Evolutionary conservation across 805 yeast genomes (phyloP), one percentile per base, ranked within the genome.

Genomic region (Yarrowia sp.): DNA sequence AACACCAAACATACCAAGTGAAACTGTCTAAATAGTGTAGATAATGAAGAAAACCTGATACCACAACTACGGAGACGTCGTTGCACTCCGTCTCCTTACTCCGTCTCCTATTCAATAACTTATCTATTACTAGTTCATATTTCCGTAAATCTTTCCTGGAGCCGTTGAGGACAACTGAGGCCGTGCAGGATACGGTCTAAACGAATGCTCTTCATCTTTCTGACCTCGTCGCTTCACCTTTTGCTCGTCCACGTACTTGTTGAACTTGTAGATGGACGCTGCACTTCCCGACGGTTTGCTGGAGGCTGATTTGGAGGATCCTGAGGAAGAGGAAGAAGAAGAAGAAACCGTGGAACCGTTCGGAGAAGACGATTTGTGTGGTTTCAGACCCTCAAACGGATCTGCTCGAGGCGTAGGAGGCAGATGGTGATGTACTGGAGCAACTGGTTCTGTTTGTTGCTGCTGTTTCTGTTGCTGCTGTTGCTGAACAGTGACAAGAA

Each of bases 161-260:
- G 63, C 63, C 21, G 49, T 58, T 0, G 49, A 22, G 16, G 63
- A 40, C 40, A 58, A 19, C 41, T 43, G 40, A 4, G 63, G 63
- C 30, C 63, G 63, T 1, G 63, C 38, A 26, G 61, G 63, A 21
- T 58, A 58, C 12, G 63, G 63, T 33, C 63, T 41, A 21, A 58
- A 58, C 7, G 63, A 41, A 10, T 58, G 63, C 7, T 58, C 63
- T 16, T 58, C 51, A 22, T 58, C 63, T 30, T 43, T 54, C 19
- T 54, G 61, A 26, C 61, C 61, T 7, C 46, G n/a, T 17, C 61
- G 17, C 4, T 36, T 26, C 24, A 36, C 35, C 26, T 36, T 38
- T 17, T 54, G 61, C 14, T 38, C 46, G 14, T 54, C 61, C 35
- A 54, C 46, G 33, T 36, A 54, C 32, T 36, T 54, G 61, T 54